Conservation (phyloP, 78 protist species). For the Protostelium mycophagum region DNA sequence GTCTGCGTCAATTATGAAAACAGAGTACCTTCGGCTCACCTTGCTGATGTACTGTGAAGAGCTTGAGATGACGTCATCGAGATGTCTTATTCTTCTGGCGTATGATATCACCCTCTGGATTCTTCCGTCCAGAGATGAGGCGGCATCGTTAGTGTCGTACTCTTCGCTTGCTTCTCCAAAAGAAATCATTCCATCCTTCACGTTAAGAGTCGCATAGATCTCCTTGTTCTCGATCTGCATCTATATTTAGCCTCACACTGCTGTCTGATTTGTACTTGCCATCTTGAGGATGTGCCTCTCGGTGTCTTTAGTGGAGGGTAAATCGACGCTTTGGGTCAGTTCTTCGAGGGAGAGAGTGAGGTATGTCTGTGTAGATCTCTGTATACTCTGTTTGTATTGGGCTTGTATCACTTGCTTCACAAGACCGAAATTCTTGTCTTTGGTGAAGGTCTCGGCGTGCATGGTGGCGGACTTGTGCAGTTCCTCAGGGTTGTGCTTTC, state of each 20-base stretch:
- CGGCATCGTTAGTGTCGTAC: constrained; percentile 7
- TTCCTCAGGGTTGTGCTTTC: not conserved
- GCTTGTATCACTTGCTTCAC: constrained; percentile 60
- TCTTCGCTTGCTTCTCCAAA: constrained; percentile 41
- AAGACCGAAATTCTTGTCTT: constrained; percentile 66
- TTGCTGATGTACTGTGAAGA: not conserved
- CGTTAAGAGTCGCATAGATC: constrained; percentile 62
- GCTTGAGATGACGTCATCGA: not conserved
- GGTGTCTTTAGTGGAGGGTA: constrained; percentile 20
- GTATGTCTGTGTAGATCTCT: constrained; percentile 71
- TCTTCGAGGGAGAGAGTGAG: constrained; percentile 68
- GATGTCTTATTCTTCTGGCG: not conserved
- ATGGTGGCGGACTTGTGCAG: constrained; percentile 3
- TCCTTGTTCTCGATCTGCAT: constrained; percentile 70
- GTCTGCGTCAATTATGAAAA: not conserved
- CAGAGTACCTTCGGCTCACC: not conserved
- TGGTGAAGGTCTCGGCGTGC: constrained; percentile 41
- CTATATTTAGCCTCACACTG: not conserved
- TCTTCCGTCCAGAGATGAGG: not conserved
- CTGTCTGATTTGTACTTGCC: constrained; percentile 10
- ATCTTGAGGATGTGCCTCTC: constrained; percentile 44
- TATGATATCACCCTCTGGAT: not conserved
- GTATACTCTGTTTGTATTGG: constrained; percentile 39
- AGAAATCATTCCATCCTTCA: constrained; percentile 68
- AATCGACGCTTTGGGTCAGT: constrained; percentile 31